phyloP scores from a whole-genome alignment of 176 grass and related monocot species.

The Carex littledalei region DNA sequence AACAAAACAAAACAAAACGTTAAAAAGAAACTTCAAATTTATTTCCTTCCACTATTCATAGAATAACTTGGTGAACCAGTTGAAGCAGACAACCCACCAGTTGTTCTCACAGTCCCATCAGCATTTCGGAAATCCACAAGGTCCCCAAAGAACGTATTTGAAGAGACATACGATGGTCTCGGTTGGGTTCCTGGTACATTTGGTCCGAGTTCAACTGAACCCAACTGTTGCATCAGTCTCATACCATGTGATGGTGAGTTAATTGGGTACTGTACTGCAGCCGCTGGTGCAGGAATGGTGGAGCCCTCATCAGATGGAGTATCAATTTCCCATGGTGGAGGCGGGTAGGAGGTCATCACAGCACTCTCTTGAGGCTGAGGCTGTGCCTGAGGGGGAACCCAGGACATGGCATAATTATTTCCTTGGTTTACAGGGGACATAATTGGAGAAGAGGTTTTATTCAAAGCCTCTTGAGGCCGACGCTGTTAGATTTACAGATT shows the following conservation, averaged over 20 bases:
- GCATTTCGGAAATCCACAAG: conserved; percentile 51
- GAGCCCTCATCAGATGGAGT: conserved; percentile 20
- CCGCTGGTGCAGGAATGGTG: conserved; percentile 14
- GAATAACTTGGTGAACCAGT: conserved; percentile 18
- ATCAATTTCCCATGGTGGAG: conserved; percentile 60
- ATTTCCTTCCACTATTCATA: conserved; percentile 31
- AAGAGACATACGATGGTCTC: conserved; percentile 59
- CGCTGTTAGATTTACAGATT: too few relatives aligned
- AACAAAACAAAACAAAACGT: neutral
- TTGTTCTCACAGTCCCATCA: conserved; percentile 47
- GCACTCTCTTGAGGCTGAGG: conserved; percentile 15
- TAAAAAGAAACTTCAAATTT: neutral
- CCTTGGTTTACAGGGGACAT: neutral
- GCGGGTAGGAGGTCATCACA: conserved; percentile 43
- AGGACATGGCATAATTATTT: neutral
- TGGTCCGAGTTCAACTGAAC: conserved; percentile 26
- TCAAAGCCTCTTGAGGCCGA: conserved; percentile 6
- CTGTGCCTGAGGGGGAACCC: conserved; percentile 26
- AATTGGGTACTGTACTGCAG: conserved; percentile 13
- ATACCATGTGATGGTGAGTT: conserved; percentile 18
- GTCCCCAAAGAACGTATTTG: conserved; percentile 65
- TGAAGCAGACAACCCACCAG: neutral
- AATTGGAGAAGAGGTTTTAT: conserved; percentile 8
- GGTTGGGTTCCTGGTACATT: conserved; percentile 31
- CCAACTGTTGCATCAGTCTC: conserved; percentile 31